Evolutionary conservation across 1,284 basidiomycete species (phyloP), one percentile per base, ranked within the genome.

Genomic region (Hemileia vastatrix): DNA sequence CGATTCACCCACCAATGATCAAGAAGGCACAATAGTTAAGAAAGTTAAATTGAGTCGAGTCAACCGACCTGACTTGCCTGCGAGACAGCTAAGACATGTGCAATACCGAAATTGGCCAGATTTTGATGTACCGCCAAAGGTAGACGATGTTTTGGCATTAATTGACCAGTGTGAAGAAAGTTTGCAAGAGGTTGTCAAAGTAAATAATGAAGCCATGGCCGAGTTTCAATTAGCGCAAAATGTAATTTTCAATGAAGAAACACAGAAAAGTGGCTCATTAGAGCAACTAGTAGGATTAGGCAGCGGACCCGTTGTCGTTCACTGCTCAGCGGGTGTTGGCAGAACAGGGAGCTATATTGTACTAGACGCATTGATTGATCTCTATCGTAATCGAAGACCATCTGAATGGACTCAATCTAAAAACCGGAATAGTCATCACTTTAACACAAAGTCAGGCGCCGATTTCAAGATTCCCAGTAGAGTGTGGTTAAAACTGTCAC

Each of bases 61-160:
- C 53, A 43, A 9, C 24, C 53, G 49, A 33, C 65, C 56, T 3
- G 54, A 53, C 36, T 23, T 48, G 2, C 43, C 68, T 2, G 45
- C 64, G 11, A 36, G 55, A 13, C 3, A 49, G 50, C 50, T 90
- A 11, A 81, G 83, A 1, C 91, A 95, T 71, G 78, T 94, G 51
- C 91, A 96, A 75, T 94, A 90, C 71, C 80, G 91, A 53, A 85
- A 86, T 32, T 96, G 91, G 91, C 89, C 90, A 1, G 91, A 96
- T 72, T 86, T 94, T 78, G 91, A 92, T 73, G 89, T 95, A 2
- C 91, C 92, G 1, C 84, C 86, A 6, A 83, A 88, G 63, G 84
- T 90, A 0, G 78, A 81, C 3, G 85, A 85, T 2, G 78, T 95
- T 24, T 77, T 94, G 47, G 78, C 81, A 3, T 80, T 95, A 33